phyloP scores from a whole-genome alignment of 768 basidiomycete species.

The Russula sp. region DNA sequence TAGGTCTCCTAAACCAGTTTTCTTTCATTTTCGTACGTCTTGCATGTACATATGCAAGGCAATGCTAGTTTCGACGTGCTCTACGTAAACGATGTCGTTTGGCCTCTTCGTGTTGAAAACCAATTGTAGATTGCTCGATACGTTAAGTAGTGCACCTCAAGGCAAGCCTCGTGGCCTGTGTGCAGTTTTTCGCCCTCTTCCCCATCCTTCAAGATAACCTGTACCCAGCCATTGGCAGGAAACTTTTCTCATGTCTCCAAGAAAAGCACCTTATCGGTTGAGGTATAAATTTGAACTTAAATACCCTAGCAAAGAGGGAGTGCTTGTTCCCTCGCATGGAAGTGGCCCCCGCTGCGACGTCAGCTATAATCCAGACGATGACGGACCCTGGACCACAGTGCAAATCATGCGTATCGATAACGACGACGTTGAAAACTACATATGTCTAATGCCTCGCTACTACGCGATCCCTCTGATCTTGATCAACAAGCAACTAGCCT shows the following conservation, averaged over 20 bases:
- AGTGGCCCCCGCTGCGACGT: constrained; percentile 17
- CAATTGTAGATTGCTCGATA: not conserved
- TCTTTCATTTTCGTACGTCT: constrained; percentile 17
- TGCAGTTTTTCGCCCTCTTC: not conserved
- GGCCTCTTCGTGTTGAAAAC: not conserved
- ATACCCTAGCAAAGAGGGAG: not conserved
- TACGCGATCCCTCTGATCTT: constrained; percentile 27
- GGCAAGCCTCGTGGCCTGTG: constrained; percentile 12
- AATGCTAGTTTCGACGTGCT: constrained; percentile 9
- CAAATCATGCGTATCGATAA: constrained; percentile 11
- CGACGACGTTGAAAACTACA: not conserved
- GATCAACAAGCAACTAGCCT: constrained; percentile 23
- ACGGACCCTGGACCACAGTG: constrained; percentile 18
- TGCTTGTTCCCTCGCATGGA: not conserved
- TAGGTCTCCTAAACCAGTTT: constrained; percentile 11
- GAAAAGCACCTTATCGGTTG: not conserved
- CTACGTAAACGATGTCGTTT: constrained; percentile 8
- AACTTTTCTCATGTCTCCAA: not conserved
- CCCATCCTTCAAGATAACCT: not conserved
- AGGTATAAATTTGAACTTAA: not conserved
- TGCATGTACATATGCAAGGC: constrained; percentile 7
- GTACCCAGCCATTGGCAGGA: not conserved
- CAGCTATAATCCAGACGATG: not conserved
- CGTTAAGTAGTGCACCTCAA: not conserved
- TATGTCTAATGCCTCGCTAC: constrained; percentile 19